A percentile compares a stretch with the other conserved stretches of the same genome.
phyloP scores from a whole-genome alignment of 2,329 filamentous ascomycete species.

The Lithohypha guttulata region DNA sequence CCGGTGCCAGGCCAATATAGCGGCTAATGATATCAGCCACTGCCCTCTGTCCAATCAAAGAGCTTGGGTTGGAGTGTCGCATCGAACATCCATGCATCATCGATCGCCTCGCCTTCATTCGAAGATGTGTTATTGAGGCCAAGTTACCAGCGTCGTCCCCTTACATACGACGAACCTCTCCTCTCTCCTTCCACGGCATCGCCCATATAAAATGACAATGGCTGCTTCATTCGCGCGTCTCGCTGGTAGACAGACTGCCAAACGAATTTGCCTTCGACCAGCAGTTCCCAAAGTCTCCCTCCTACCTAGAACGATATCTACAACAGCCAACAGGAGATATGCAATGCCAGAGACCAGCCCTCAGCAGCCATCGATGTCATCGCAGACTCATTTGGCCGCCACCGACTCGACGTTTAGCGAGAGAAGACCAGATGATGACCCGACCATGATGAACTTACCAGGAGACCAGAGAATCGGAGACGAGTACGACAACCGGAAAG shows the following conservation, averaged over 20 bases:
- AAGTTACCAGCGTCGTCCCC: too few species aligned
- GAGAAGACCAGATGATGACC: conserved; percentile 31
- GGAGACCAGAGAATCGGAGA: conserved; percentile 36
- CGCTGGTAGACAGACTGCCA: conserved; percentile 45
- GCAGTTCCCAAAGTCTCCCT: conserved; percentile 28
- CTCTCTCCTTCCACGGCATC: conserved; percentile 4
- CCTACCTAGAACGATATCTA: conserved; percentile 44
- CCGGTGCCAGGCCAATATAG: too few species aligned
- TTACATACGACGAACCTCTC: conserved; percentile 9
- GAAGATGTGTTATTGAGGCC: too few species aligned
- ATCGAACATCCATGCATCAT: too few species aligned
- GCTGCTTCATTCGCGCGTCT: conserved; percentile 51
- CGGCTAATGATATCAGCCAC: background rate
- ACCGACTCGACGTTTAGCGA: conserved; percentile 47
- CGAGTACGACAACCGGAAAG: conserved; percentile 59
- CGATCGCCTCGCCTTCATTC: too few species aligned
- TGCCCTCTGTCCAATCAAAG: background rate
- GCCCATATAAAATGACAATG: conserved; percentile 38
- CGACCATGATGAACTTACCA: conserved; percentile 28
- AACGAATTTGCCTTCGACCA: conserved; percentile 47
- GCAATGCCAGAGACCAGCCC: conserved; percentile 30
- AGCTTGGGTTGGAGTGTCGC: background rate
- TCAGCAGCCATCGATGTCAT: conserved; percentile 13
- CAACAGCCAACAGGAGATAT: conserved; percentile 44
- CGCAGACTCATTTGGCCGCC: conserved; percentile 44